A percentile compares a stretch with the other conserved stretches of the same genome.
phyloP scores from a whole-genome alignment of 345 rosid species.

The Lagerstroemia speciosa region DNA sequence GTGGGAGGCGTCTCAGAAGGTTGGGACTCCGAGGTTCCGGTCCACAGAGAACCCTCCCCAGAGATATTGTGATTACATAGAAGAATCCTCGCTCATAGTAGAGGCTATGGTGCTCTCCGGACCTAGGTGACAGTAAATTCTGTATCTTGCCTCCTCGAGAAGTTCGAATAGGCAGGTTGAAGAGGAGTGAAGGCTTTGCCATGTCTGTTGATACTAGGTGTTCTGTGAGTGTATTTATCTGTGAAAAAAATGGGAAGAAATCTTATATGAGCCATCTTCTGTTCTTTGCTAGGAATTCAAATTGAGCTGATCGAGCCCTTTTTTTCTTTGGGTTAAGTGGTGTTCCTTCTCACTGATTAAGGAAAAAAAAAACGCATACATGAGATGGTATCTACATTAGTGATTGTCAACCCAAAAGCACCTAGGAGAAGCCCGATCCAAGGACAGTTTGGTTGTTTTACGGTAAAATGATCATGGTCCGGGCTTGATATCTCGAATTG shows the following conservation, averaged over 20 bases:
- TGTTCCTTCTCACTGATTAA: too few species aligned
- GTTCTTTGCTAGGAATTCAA: conserved; percentile 1
- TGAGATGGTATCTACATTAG: too few species aligned
- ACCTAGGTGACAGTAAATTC: conserved; percentile 42
- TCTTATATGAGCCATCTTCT: conserved; percentile 3
- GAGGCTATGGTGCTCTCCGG: conserved; percentile 99
- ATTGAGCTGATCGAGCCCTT: conserved; percentile 14
- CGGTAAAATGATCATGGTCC: too few species aligned
- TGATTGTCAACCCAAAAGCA: too few species aligned
- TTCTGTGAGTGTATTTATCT: conserved; percentile 11
- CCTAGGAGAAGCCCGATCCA: too few species aligned
- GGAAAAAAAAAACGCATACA: too few species aligned
- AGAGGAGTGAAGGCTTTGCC: too few species aligned
- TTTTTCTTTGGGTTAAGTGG: too few species aligned
- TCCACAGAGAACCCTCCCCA: conserved; percentile 30
- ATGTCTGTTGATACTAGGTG: background rate
- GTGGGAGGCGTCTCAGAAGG: conserved; percentile 42
- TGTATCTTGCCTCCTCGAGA: too few species aligned
- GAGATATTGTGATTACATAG: conserved; percentile 69
- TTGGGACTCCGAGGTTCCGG: conserved; percentile 44
- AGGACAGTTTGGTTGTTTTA: too few species aligned
- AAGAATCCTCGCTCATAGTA: conserved; percentile 78
- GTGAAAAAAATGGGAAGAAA: conserved; percentile 7
- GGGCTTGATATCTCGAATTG: too few species aligned
- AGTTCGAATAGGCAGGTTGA: too few species aligned